Evolutionary conservation across 2,329 filamentous ascomycete genomes (phyloP).

Genomic region (Hypoxylon sp.): DNA sequence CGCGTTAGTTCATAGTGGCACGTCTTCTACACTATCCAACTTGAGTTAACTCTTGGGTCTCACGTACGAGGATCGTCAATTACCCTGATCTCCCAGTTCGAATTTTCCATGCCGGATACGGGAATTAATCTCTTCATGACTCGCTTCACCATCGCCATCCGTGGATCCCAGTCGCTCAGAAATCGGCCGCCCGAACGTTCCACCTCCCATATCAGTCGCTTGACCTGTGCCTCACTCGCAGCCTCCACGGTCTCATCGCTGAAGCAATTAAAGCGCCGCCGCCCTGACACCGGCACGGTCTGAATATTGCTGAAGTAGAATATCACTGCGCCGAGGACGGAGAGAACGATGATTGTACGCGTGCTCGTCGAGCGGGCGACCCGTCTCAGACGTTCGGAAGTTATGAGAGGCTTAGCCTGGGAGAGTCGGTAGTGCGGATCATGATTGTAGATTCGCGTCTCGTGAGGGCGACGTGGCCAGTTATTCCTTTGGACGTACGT

Average conservation of each 20-base stretch:
- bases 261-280: slow-evolving; percentile 80
- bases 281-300: slow-evolving; percentile 78
- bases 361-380: slow-evolving; percentile 55
- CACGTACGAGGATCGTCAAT: slow-evolving; percentile 72
- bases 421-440: slow-evolving; percentile 39
- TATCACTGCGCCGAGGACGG: slow-evolving; percentile 59
- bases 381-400: slow-evolving; percentile 51
- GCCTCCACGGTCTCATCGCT: slow-evolving; percentile 66
- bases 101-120: slow-evolving; percentile 70
- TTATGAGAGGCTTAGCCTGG: slow-evolving; percentile 57
- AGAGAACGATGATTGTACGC: slow-evolving; percentile 57
- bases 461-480: slow-evolving; percentile 43
- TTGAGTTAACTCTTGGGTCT: slow-evolving; percentile 2
- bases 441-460: slow-evolving; percentile 37
- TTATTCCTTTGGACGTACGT: slow-evolving; percentile 39
- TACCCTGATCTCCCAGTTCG: slow-evolving; percentile 79
- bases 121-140: slow-evolving; percentile 77
- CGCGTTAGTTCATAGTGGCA: slow-evolving; percentile 22
- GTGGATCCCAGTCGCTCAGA: slow-evolving; percentile 69
- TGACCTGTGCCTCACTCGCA: slow-evolving; percentile 67
- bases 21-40: not conserved
- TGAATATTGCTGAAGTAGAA: slow-evolving; percentile 80
- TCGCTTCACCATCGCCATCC: slow-evolving; percentile 68
- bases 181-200: slow-evolving; percentile 67
- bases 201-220: slow-evolving; percentile 67